Conservation (phyloP, 164 flowering plant genomes). For the Stephania japonica region DNA sequence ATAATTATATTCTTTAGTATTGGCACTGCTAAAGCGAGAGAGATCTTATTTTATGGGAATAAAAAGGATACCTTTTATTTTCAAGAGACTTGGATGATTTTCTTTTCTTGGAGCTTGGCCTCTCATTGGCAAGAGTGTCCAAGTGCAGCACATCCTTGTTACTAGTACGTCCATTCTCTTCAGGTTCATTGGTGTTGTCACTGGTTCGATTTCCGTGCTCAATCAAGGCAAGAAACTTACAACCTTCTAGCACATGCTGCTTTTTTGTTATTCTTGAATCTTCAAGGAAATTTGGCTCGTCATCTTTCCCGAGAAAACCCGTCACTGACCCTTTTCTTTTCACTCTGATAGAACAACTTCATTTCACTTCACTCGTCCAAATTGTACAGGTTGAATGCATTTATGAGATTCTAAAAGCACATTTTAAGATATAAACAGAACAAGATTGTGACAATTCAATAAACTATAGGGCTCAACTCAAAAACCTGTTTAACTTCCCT, state of each 20-base stretch:
- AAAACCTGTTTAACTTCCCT: neutral
- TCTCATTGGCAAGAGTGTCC: slow-evolving; percentile 17
- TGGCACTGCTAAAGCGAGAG: slow-evolving; percentile 1
- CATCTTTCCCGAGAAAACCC: slow-evolving; percentile 13
- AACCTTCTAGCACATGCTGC: slow-evolving; percentile 27
- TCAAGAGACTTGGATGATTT: slow-evolving; percentile 42
- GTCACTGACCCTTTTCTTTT: slow-evolving; percentile 28
- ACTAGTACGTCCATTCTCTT: slow-evolving; percentile 30
- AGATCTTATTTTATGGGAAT: neutral
- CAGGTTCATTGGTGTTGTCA: slow-evolving; percentile 49
- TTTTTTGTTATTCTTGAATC: slow-evolving; percentile 30
- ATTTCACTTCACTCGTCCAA: neutral
- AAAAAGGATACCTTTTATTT: slow-evolving; percentile 45
- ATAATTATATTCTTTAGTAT: neutral
- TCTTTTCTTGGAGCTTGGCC: slow-evolving; percentile 46
- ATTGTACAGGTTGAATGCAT: neutral
- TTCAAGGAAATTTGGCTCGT: slow-evolving; percentile 21
- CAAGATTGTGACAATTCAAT: neutral
- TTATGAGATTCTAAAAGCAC: neutral
- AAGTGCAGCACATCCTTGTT: slow-evolving; percentile 12
- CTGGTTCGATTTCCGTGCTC: slow-evolving; percentile 58
- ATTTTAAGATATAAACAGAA: neutral
- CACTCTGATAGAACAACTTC: slow-evolving; percentile 40
- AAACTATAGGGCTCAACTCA: neutral
- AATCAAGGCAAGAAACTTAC: slow-evolving; percentile 49